These are phyloP conservation scores for Metschnikowia orientalis DNA, from an alignment of 805 yeast species.

Conservation along the genomic window DNA sequence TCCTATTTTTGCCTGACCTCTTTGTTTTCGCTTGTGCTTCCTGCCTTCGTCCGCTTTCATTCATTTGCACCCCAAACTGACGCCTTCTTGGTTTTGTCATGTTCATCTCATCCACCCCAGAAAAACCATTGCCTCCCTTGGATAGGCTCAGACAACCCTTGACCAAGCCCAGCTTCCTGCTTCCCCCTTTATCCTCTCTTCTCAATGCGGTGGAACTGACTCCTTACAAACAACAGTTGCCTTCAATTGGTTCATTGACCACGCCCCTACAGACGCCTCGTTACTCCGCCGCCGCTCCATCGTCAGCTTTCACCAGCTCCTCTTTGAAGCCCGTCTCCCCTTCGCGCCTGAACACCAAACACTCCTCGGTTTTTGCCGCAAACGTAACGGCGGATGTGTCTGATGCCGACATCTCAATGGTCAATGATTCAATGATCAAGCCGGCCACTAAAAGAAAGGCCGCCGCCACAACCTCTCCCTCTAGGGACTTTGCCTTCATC, in stretches of 20 bases:
- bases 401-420: conserved; percentile 11
- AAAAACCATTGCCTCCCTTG: conserved; percentile 26
- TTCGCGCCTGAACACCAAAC: no score
- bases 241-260: conserved; percentile 24
- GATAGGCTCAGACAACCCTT: conserved; percentile 17
- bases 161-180: conserved; percentile 15
- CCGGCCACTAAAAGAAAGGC: conserved; percentile 26
- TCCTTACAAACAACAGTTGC: conserved; percentile 22
- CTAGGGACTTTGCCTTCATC: conserved; percentile 70
- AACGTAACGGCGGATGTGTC: no score
- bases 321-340: not conserved
- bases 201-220: conserved; percentile 21
- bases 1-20: not conserved
- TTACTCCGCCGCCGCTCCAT: conserved; percentile 8
- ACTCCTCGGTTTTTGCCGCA: no score
- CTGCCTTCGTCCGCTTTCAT: not conserved
- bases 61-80: not conserved
- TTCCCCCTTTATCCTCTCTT: conserved; percentile 39
- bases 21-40: not conserved
- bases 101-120: conserved; percentile 24
- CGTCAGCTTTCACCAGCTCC: not conserved
- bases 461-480: conserved; percentile 12
- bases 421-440: conserved; percentile 11
- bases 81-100: no score
- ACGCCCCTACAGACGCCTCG: conserved; percentile 19